Percentiles rank a stretch among this genome's conserved stretches.
phyloP scores from a whole-genome alignment of 768 basidiomycete genomes.

The Boletus barrowsii region DNA sequence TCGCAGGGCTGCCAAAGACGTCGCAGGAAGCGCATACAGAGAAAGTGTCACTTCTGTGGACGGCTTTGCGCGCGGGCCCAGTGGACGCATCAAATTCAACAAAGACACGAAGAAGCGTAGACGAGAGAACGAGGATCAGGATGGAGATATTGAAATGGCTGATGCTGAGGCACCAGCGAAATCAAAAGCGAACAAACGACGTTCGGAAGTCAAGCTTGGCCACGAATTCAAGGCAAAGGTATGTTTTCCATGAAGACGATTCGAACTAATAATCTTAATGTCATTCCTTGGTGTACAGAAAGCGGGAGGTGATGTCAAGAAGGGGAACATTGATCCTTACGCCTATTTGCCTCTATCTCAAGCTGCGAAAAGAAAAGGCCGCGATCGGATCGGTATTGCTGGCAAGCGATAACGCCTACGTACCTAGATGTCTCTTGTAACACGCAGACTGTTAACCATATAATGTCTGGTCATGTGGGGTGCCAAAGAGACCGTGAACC shows the following conservation, averaged over 20 bases:
- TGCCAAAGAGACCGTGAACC: constrained; percentile 60
- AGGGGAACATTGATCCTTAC: constrained; percentile 84
- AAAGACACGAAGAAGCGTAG: constrained; percentile 95
- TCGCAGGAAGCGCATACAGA: constrained; percentile 75
- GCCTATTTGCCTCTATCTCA: constrained; percentile 85
- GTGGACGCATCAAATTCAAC: constrained; percentile 90
- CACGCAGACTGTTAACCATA: constrained; percentile 48
- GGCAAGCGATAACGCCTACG: constrained; percentile 50
- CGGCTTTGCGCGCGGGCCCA: constrained; percentile 81
- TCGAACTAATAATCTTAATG: constrained; percentile 4
- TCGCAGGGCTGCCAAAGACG: constrained; percentile 46
- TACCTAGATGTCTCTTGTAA: constrained; percentile 1
- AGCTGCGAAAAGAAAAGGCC: constrained; percentile 64
- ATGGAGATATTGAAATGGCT: constrained; percentile 71
- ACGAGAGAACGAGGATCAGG: constrained; percentile 60
- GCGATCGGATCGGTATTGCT: constrained; percentile 53
- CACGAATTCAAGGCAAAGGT: constrained; percentile 97
- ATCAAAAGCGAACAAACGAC: constrained; percentile 48
- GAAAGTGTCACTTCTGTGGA: constrained; percentile 83
- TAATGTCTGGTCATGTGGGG: constrained; percentile 68
- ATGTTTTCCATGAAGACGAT: constrained; percentile 22
- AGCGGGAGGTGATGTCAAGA: constrained; percentile 93
- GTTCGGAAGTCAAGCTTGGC: constrained; percentile 61
- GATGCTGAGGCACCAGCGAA: constrained; percentile 52
- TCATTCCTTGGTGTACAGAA: constrained; percentile 48